These are phyloP conservation scores for Termitomyces sp. DNA, from an alignment of 768 basidiomycete genomes.

Conservation along the genomic window DNA sequence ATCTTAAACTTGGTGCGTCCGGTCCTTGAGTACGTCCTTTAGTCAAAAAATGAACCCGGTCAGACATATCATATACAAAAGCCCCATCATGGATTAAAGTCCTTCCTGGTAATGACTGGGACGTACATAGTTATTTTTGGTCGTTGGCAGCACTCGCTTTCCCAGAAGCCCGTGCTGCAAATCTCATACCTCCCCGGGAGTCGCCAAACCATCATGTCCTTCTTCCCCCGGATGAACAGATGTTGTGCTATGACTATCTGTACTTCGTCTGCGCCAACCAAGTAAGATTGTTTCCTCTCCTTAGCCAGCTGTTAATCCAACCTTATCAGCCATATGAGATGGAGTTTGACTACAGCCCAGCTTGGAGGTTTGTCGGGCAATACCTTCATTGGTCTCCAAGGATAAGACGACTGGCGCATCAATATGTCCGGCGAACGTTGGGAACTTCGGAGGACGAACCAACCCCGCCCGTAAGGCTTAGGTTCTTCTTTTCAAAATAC, in stretches of 20 bases:
- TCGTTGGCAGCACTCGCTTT: slow-evolving; percentile 41
- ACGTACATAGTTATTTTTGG: slow-evolving; percentile 41
- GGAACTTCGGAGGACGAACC: slow-evolving; percentile 28
- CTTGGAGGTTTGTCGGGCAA: slow-evolving; percentile 51
- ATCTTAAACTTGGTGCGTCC: slow-evolving; percentile 35
- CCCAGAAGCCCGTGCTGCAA: slow-evolving; percentile 36
- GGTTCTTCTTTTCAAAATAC: background rate
- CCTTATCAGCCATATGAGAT: slow-evolving; percentile 44
- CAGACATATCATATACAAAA: slow-evolving; percentile 51
- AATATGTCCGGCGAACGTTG: slow-evolving; percentile 42
- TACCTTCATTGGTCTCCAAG: slow-evolving; percentile 44
- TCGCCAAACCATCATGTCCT: slow-evolving; percentile 35
- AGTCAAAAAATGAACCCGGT: slow-evolving; percentile 12
- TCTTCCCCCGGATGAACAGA: slow-evolving; percentile 46
- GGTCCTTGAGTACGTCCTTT: background rate
- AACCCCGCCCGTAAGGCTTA: slow-evolving; percentile 43
- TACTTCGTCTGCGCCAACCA: slow-evolving; percentile 44
- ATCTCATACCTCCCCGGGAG: slow-evolving; percentile 32
- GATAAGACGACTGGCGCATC: slow-evolving; percentile 36
- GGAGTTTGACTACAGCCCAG: slow-evolving; percentile 52
- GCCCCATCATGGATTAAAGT: slow-evolving; percentile 45
- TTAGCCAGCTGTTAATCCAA: slow-evolving; percentile 2
- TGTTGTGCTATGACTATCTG: slow-evolving; percentile 49
- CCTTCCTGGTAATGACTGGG: slow-evolving; percentile 39
- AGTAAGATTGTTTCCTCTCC: slow-evolving; percentile 23